Percentiles rank a stretch among this genome's conserved stretches.
phyloP scores from a whole-genome alignment of 352 stramenopile species.

The Aphanomyces invadans region DNA sequence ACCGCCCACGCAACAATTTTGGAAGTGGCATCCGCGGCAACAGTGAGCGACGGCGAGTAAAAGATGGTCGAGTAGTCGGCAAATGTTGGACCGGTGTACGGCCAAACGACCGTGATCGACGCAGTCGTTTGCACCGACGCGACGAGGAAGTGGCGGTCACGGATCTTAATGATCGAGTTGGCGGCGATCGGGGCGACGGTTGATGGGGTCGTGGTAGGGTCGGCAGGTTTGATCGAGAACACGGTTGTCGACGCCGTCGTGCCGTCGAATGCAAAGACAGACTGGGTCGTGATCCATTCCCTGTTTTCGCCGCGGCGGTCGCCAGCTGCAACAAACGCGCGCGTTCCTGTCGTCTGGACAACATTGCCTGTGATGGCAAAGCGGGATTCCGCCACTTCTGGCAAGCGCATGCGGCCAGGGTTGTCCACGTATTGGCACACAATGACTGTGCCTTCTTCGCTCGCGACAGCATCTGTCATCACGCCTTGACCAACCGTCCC shows the following conservation, averaged over 20 bases:
- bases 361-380: constrained; percentile 24
- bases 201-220: not conserved
- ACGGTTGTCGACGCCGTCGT: not conserved
- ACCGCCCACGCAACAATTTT: constrained; percentile 8
- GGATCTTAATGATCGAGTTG: constrained; percentile 17
- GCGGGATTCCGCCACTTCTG: constrained; percentile 31
- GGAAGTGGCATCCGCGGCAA: not conserved
- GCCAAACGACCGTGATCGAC: constrained; percentile 8
- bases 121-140: not conserved
- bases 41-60: constrained; percentile 12
- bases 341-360: constrained; percentile 24
- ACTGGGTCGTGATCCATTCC: constrained; percentile 45
- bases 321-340: constrained; percentile 33
- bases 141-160: not conserved
- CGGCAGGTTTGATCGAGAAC: constrained; percentile 18
- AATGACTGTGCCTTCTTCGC: constrained; percentile 35
- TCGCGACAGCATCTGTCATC: constrained; percentile 26
- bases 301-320: constrained; percentile 34
- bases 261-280: not conserved
- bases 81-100: not conserved
- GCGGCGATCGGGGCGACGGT: not conserved
- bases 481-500: not conserved
- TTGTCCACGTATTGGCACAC: constrained; percentile 53
- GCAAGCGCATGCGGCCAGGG: constrained; percentile 42
- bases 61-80: not conserved